Evolutionary conservation across 2,329 filamentous ascomycete genomes (phyloP).

Genomic region (Cladophialophora carrionii): DNA sequence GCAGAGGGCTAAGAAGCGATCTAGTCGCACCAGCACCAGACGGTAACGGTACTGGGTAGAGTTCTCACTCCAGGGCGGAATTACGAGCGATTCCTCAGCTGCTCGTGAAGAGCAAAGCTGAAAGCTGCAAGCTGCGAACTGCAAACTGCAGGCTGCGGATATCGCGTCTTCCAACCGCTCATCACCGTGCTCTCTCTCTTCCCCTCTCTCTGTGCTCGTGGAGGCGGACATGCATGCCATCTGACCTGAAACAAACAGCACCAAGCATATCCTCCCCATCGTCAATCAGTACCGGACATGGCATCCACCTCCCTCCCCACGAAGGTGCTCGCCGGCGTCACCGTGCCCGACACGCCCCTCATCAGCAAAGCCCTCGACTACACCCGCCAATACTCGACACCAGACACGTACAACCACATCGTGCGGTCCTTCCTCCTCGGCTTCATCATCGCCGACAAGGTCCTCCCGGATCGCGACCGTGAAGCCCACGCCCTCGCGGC

Average conservation of each 20-base stretch:
- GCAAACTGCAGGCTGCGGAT: too few relatives aligned
- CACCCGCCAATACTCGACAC: conserved; percentile 31
- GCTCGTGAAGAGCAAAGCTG: too few relatives aligned
- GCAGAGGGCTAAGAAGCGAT: neutral
- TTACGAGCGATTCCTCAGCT: too few relatives aligned
- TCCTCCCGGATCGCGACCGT: conserved; percentile 40
- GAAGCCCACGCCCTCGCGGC: conserved; percentile 29
- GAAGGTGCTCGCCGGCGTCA: conserved; percentile 34
- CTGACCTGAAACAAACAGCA: too few relatives aligned
- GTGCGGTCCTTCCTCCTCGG: conserved; percentile 47
- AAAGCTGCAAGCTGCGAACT: too few relatives aligned
- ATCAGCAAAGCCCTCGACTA: conserved; percentile 35
- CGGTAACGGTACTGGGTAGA: too few relatives aligned
- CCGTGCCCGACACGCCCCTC: conserved; percentile 37
- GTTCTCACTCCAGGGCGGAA: too few relatives aligned
- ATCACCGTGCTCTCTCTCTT: neutral
- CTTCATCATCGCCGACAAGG: conserved; percentile 43
- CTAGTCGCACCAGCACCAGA: too few relatives aligned
- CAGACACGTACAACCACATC: conserved; percentile 38
- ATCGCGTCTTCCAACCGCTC: too few relatives aligned
- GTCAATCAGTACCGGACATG: conserved; percentile 1
- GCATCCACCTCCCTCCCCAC: conserved; percentile 24
- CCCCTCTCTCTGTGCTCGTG: neutral
- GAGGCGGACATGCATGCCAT: too few relatives aligned
- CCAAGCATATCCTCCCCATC: neutral